Evolutionary conservation across 768 basidiomycete species (phyloP).

Genomic region (Tulasnella sp.): DNA sequence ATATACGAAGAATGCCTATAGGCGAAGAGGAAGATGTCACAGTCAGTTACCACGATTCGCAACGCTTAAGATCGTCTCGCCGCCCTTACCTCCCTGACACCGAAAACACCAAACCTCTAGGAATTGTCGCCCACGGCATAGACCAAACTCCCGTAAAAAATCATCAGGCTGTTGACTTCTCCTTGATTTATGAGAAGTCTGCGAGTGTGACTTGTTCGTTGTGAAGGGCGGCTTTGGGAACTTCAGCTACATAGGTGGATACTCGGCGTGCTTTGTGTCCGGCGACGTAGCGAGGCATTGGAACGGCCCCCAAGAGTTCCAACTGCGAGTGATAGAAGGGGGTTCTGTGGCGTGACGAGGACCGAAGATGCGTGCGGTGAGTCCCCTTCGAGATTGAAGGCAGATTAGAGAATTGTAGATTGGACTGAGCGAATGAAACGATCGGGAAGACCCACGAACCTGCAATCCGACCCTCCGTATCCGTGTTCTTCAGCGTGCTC

Average conservation of each 20-base stretch:
- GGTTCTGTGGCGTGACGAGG: slow-evolving; percentile 89
- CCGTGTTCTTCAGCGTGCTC: slow-evolving; percentile 84
- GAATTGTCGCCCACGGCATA: slow-evolving; percentile 93
- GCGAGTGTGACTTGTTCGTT: slow-evolving; percentile 87
- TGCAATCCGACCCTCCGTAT: slow-evolving; percentile 91
- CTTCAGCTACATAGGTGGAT: too few species aligned
- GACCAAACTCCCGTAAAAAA: slow-evolving; percentile 92
- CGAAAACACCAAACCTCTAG: slow-evolving; percentile 92
- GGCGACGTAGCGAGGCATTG: slow-evolving; percentile 78
- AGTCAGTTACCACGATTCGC: not conserved
- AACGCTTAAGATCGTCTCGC: not conserved
- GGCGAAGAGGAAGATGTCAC: not conserved
- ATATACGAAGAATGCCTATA: too few species aligned
- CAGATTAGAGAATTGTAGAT: not conserved
- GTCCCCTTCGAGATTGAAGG: too few species aligned
- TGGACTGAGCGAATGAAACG: too few species aligned
- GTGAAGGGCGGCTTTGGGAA: slow-evolving; percentile 74
- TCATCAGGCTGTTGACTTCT: slow-evolving; percentile 57
- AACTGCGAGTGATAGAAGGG: slow-evolving; percentile 91
- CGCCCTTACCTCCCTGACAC: slow-evolving; percentile 56
- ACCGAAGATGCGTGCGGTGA: slow-evolving; percentile 41
- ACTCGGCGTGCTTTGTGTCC: slow-evolving; percentile 90
- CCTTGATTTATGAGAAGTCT: slow-evolving; percentile 81
- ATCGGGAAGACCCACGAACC: slow-evolving; percentile 59
- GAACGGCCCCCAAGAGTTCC: slow-evolving; percentile 77